Percentiles rank a stretch among this genome's conserved stretches.
Evolutionary conservation across 2,329 filamentous ascomycete species (phyloP).

Genomic region (Dothistroma septosporum): DNA sequence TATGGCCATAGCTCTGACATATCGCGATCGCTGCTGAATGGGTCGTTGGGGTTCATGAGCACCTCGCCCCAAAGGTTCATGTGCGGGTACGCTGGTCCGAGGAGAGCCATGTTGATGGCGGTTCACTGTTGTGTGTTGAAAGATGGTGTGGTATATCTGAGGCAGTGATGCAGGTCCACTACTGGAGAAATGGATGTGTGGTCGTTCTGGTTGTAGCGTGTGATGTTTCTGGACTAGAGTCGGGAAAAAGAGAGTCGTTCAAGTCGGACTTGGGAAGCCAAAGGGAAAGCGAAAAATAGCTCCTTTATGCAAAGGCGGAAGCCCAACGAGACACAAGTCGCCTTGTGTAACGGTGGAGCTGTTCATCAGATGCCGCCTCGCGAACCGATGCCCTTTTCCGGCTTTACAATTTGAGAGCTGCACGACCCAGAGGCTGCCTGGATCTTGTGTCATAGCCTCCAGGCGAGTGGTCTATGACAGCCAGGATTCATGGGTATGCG

Average conservation of each 20-base stretch:
- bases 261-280: background rate
- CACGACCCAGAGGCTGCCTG: background rate
- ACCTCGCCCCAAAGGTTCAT: background rate
- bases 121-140: background rate
- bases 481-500: background rate
- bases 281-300: background rate
- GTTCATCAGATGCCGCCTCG: background rate
- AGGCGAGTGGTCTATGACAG: background rate
- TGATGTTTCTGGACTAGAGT: background rate
- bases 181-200: background rate
- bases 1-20: background rate
- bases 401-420: background rate
- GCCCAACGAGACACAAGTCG: background rate
- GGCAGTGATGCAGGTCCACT: background rate
- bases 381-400: background rate
- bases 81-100: background rate
- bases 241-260: background rate
- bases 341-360: background rate
- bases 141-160: background rate
- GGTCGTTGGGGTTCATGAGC: background rate
- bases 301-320: background rate
- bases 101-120: background rate
- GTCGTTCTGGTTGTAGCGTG: background rate
- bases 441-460: background rate
- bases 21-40: background rate